Percentiles rank a stretch among this genome's conserved stretches.
phyloP scores from a whole-genome alignment of 1,284 basidiomycete species.

The Phylloboletellus chloephorus region DNA sequence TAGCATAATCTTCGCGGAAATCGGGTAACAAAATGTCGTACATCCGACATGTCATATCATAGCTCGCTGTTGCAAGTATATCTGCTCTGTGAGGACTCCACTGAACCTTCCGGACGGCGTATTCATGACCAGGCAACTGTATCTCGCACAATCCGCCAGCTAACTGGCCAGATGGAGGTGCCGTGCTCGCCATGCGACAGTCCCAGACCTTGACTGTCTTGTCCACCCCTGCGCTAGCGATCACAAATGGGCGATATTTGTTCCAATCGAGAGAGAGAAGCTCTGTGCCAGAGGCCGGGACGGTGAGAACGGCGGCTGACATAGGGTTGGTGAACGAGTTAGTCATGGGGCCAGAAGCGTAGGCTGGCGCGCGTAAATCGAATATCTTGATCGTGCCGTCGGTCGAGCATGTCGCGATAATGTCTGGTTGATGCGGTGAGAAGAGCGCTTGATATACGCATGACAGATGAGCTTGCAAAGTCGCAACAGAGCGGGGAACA shows the following conservation, averaged over 20 bases:
- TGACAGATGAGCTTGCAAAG: conserved; percentile 75
- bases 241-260: conserved; percentile 76
- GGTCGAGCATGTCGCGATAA: conserved; percentile 78
- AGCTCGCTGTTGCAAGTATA: conserved; percentile 78
- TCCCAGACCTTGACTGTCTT: conserved; percentile 81
- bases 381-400: conserved; percentile 82
- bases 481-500: conserved; percentile 68
- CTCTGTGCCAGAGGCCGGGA: conserved; percentile 68
- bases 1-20: background rate
- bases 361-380: conserved; percentile 62
- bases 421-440: conserved; percentile 83
- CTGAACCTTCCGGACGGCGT: conserved; percentile 74
- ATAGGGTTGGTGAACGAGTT: conserved; percentile 60
- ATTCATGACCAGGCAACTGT: conserved; percentile 72
- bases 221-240: conserved; percentile 82
- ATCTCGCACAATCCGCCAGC: conserved; percentile 68
- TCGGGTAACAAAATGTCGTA: conserved; percentile 41
- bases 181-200: conserved; percentile 68
- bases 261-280: conserved; percentile 87
- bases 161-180: conserved; percentile 39
- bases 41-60: conserved; percentile 95
- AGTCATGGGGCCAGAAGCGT: conserved; percentile 39
- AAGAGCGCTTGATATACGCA: conserved; percentile 89
- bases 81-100: conserved; percentile 76
- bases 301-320: conserved; percentile 59